Conservation (phyloP, 176 grass and related monocot species). For the Aegilops tauschii region DNA sequence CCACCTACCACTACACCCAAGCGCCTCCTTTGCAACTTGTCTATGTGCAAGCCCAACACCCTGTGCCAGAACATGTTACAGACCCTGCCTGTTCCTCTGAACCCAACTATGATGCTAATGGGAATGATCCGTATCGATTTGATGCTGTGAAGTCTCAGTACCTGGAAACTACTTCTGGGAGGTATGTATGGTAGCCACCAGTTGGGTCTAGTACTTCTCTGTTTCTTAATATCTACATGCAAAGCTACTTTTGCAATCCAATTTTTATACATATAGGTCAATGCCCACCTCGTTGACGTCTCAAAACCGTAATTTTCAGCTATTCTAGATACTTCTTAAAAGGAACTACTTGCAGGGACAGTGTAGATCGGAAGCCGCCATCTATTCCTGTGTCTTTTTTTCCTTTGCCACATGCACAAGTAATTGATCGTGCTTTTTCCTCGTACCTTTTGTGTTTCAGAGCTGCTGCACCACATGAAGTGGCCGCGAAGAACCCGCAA, state of each 20-base stretch:
- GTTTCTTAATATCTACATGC: not conserved
- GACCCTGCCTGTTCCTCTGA: conserved; percentile 2
- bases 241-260: not conserved
- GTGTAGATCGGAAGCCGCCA: not conserved
- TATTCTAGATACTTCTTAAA: conserved; percentile 5
- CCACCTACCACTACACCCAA: conserved; percentile 26
- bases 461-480: not conserved
- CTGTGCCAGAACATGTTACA: conserved; percentile 1
- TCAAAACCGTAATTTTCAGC: not conserved
- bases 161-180: conserved; percentile 21
- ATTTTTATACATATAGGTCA: not conserved
- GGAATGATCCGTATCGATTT: conserved; percentile 23
- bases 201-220: not conserved
- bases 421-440: not conserved
- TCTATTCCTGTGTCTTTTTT: not conserved
- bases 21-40: not conserved
- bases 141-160: conserved; percentile 19
- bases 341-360: not conserved
- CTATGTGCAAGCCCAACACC: conserved; percentile 19
- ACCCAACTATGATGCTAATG: conserved; percentile 23
- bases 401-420: not conserved
- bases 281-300: not conserved
- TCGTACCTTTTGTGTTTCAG: conserved; percentile 21
- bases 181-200: conserved; percentile 33
- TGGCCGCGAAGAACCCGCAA: not conserved